Evolutionary conservation across 1,284 basidiomycete genomes (phyloP), one percentile per base, ranked within the genome.

Genomic region (Malassezia globosa): DNA sequence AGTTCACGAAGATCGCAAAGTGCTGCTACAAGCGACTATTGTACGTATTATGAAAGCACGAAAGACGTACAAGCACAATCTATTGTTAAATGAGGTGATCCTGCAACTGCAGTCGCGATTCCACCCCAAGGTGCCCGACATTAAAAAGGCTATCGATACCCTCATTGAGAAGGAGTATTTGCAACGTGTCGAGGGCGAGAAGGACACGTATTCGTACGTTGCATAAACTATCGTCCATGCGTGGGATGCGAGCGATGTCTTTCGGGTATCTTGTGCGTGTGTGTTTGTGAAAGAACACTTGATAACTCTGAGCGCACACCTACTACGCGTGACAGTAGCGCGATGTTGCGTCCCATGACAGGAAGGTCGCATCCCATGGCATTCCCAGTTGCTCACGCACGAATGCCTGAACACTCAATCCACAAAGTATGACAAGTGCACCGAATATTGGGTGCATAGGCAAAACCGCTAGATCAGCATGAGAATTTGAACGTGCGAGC

Each of bases 151-250:
- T n/a, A 96, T 97, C 64, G 94, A 97, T 69, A 83, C 85, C 31
- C 76, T 97, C 29, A 79, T 97, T 46, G 92, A 97, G 76, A 94
- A 95, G 74, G 94, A 96, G 74, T 97, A 94, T 72, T 84, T 97
- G 54, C 89, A 95, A 72, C 82, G 90, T 31, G 83, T 86, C 22
- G 85, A 87, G 23, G 86, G 82, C 5, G 55, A 65, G 37, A 67
- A 69, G 39, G 72, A 73, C 44, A 37, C 51, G 49, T 65, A 31
- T 16, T 31, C 29, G 2, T 31, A 31, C 16, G 29, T 31, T 16
- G 29, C 29, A 31, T 31, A 5, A 31, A 16, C n/a, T n/a, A n/a
- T n/a, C n/a, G n/a, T n/a, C n/a, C n/a, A n/a, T n/a, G n/a, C n/a
- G n/a, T n/a, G n/a, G n/a, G n/a, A n/a, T n/a, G n/a, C n/a, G n/a